Evolutionary conservation across 75 land plant genomes (phyloP), one percentile per base, ranked within the genome.

Genomic region (Chamaecyparis obtusa): DNA sequence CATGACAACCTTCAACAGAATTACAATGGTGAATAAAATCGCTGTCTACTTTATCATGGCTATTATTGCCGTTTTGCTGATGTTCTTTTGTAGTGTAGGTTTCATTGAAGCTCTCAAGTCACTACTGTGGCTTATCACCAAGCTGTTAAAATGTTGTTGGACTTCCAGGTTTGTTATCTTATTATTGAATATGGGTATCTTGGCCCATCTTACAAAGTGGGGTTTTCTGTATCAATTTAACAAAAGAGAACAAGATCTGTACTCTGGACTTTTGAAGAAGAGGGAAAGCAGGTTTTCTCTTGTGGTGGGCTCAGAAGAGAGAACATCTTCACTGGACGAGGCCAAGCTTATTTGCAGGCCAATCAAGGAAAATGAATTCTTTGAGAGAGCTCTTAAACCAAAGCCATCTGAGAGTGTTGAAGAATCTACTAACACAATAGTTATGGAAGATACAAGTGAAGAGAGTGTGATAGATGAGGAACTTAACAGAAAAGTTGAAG

Each of bases 401-500:
- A 72, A 72, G 11, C 16, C 16, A 32, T 30, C 33, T 10, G 76
- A 30, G 33, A 33, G 2, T 32, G 16, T 72, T 13, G 2, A 72
- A 72, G 76, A 72, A 9, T 32, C 33, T 30, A 9, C 37, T 3
- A 30, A n/a, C 13, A n/a, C n/a, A 32, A 13, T 72, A 21, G 36
- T 72, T 72, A 33, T 32, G 36, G 36, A 30, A 10, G 76, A 72
- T 11, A 13, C 76, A 72, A 33, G 33, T 72, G 76, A 72, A 72
- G 76, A 72, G 76, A 21, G 14, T 72, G 76, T 72, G 37, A 72
- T 72, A 32, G 76, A 91, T 88, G 95, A 94, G 84, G 95, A 94
- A 85, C 75, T 94, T 89, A 94, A 94, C 89, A 78, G 92, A 19
- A 87, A 93, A 36, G 95, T 91, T 24, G 95, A 94, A 54, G 95